phyloP scores from a whole-genome alignment of 176 grass and related monocot genomes.

The Carex scoparia region DNA sequence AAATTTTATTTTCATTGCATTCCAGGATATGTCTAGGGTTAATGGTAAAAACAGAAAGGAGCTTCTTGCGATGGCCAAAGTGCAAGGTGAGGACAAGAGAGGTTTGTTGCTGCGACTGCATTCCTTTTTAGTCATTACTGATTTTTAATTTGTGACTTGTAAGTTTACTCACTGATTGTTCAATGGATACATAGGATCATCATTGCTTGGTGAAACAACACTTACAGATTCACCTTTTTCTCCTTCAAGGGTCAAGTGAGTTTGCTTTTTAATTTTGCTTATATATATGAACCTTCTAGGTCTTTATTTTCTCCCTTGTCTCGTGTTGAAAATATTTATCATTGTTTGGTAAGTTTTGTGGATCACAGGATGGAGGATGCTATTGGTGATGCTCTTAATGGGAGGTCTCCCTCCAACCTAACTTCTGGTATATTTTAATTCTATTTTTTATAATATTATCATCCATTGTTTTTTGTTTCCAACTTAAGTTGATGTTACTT shows the following conservation, averaged over 20 bases:
- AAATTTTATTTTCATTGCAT: constrained; percentile 12
- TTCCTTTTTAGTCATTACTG: constrained; percentile 6
- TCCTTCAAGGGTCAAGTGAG: constrained; percentile 85
- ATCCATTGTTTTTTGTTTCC: not conserved
- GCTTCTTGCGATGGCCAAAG: constrained; percentile 98
- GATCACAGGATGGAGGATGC: constrained; percentile 70
- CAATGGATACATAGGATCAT: constrained; percentile 12
- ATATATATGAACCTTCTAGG: not conserved
- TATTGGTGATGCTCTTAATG: constrained; percentile 50
- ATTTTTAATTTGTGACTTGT: not conserved
- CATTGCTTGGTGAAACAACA: constrained; percentile 58
- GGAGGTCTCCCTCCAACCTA: constrained; percentile 60
- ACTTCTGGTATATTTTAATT: constrained; percentile 45
- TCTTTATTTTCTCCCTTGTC: not conserved
- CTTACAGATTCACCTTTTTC: constrained; percentile 89
- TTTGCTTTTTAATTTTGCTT: not conserved
- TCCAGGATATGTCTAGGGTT: constrained; percentile 93
- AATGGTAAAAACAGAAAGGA: constrained; percentile 98
- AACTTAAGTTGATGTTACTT: constrained; percentile 22
- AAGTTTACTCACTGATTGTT: not conserved
- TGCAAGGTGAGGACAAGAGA: constrained; percentile 94
- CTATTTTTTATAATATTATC: not conserved
- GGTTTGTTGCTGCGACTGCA: constrained; percentile 35
- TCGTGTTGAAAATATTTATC: not conserved
- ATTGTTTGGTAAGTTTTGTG: not conserved